Percentiles rank a stretch among this genome's conserved stretches.
Evolutionary conservation across 768 basidiomycete species (phyloP).

Genomic region (Tulasnella calospora): DNA sequence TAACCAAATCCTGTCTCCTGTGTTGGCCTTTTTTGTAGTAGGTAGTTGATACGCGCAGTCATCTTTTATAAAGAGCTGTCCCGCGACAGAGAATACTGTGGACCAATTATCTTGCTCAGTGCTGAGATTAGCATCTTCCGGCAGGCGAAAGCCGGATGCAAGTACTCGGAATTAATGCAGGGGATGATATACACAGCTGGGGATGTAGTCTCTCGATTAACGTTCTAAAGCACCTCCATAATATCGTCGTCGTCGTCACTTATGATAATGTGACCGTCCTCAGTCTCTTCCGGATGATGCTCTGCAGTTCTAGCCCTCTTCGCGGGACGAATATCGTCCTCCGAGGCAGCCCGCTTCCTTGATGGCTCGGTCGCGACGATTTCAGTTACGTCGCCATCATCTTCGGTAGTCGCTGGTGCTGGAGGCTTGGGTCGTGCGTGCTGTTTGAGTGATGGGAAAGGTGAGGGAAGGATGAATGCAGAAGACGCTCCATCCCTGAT

Average conservation of each 20-base stretch:
- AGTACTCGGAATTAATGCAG: too few species aligned
- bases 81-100: too few species aligned
- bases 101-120: too few species aligned
- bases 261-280: slow-evolving; percentile 19
- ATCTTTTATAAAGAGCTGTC: neutral
- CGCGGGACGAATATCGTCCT: slow-evolving; percentile 28
- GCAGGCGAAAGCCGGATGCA: too few species aligned
- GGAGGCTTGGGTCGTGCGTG: slow-evolving; percentile 40
- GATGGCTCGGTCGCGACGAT: slow-evolving; percentile 41
- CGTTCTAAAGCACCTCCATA: slow-evolving; percentile 20
- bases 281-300: neutral
- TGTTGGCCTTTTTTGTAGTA: neutral
- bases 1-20: too few species aligned
- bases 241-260: slow-evolving; percentile 19
- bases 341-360: slow-evolving; percentile 51
- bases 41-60: neutral
- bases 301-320: slow-evolving; percentile 18
- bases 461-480: slow-evolving; percentile 57
- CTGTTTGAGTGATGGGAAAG: slow-evolving; percentile 52
- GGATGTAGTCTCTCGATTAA: too few species aligned
- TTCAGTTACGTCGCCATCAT: slow-evolving; percentile 41
- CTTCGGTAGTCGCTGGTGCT: slow-evolving; percentile 32
- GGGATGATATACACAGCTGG: too few species aligned
- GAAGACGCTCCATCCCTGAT: slow-evolving; percentile 39
- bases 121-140: too few species aligned